Evolutionary conservation across 179 eudicot genomes (phyloP), one percentile per base, ranked within the genome.

Genomic region (Beta corolliflora): DNA sequence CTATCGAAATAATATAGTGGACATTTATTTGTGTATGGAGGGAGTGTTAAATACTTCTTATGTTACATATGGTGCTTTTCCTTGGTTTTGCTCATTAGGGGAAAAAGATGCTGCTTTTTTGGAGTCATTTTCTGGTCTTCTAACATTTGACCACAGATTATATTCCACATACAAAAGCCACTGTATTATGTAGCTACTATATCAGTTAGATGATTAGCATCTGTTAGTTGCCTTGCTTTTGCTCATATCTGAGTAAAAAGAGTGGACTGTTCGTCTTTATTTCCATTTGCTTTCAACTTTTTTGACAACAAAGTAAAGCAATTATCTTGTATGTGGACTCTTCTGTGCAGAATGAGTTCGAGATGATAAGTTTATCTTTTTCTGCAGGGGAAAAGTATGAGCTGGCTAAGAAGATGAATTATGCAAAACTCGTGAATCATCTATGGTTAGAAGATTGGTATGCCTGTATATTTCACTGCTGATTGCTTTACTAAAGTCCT

Each of bases 401-500:
- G 69, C 84, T 92, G 81, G 99, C 96, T 81, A 90, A 86, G 85
- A 94, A 81, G 84, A 48, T 88, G 71, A 79, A 79, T 78, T 85
- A 13, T 82, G 91, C 93, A 82, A 94, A 91, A 88, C 89, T 96
- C 76, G 90, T 94, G 48, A 94, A 92, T 79, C 93, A 90, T 83
- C 81, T 31, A 7, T 95, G 99, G 98, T 81, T 95, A 87, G 97
- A 92, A 79, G 98, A 94, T 74, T 89, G 99, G 99, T 95, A 89
- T 41, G 89, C 68, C 48, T 50, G 3, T 60, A 61, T 53, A 59
- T 11, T 41, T 29, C 69, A 48, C 23, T 77, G 23, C 21, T 31
- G 14, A 48, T 21, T 48, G 18, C 78, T 61, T 61, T 80, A 15
- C 23, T 56, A 72, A 7, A 18, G 21, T 71, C 21, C 44, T 10